Base-by-base conservation (phyloP, 495 filamentous ascomycete species). In the Aspergillus ostianus region DNA sequence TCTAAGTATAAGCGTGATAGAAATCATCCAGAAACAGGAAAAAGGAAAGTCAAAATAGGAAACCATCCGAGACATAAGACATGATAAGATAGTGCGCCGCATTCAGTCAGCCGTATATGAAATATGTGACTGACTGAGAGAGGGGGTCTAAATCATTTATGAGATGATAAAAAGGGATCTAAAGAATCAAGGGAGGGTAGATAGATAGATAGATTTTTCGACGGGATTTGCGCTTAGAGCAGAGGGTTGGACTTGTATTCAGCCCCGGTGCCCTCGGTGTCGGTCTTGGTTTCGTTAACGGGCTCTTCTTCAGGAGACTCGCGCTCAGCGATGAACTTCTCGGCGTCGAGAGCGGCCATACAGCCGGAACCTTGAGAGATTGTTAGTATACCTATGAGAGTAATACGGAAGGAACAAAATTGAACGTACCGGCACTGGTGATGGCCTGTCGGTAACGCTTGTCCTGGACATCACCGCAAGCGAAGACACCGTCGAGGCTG, bases 361-460 rank as follows among this genome's bases (percentile, higher is more conserved):
- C 94, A 98, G 64, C 94, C 94, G 60, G 93, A 89, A 21, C 93
- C 92, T 95, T 3, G 6, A 50, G 17, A 5, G 51, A 29, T 56
- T 55, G 62, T 67, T 57, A 60, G 65, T 46, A 59, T 62, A 32
- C 20, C 5, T n/a, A 54, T 57, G 21, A 55, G 26, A 45, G 44
- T 7, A 23, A 17, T 41, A 41, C 20, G 49, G 50, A 19, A 26
- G n/a, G 27, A 13, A 12, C 47, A 21, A 26, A 62, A 8, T 2
- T n/a, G 8, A 30, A 83, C 88, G 65, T 85, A 93, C 93, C 93
- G 67, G 94, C 94, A 80, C 91, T 96, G 53, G 94, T 98, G 67
- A 98, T 93, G 56, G 94, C 94, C 79, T 98, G 94, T 70, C 95
- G 84, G 75, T 99, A 99, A 67, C 89, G 87, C 85, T 97, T 98